Base-by-base conservation (phyloP, 2,329 filamentous ascomycete genomes). In the Fragosphaeria purpurea region DNA sequence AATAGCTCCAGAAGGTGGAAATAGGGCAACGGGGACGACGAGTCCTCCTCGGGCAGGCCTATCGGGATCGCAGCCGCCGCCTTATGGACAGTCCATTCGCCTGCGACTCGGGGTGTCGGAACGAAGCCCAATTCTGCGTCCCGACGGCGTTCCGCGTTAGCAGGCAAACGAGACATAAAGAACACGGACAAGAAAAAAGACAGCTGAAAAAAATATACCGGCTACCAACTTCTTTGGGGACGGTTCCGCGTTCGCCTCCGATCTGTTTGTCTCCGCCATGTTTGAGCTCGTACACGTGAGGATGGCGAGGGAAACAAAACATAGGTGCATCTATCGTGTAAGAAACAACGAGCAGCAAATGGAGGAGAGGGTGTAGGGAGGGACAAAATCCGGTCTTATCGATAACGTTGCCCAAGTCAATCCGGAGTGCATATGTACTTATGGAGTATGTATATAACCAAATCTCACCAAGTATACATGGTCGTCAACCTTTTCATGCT, bases 1-100 rank as follows among this genome's bases (percentile, higher is more conserved):
- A 98, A 79, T 46, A 87, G 85, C 68, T 95, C 87, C 56, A 98
- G 80, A 54, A 96, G 76, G 72, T 98, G 93, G 69, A 98, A 95
- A 73, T 96, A 97, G 37, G 89, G 80, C 9, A 97, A 65, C 1
- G 91, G 90, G 0, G 89, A 93, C 53, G 73, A 67, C 7, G 85
- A 77, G 50, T 79, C 73, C 58, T 82, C 74, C 31, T 69, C 61
- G 2, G 78, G 79, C n/a, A 75, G 77, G 53, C 76, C 74, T 33
- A 73, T 65, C 1, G 77, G 71, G 44, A 94, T 75, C 3, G 77
- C 76, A 9, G 77, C 73, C 33, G 93, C 73, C 34, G 86, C 87
- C 57, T 77, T 76, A 48, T 77, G 70, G 5, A 80, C 76, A 0
- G 70, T 68, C 79, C 79, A 83, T 42, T 69, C 63, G 7, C 67